phyloP scores from a whole-genome alignment of 768 basidiomycete genomes.

The Harrya chromipes region DNA sequence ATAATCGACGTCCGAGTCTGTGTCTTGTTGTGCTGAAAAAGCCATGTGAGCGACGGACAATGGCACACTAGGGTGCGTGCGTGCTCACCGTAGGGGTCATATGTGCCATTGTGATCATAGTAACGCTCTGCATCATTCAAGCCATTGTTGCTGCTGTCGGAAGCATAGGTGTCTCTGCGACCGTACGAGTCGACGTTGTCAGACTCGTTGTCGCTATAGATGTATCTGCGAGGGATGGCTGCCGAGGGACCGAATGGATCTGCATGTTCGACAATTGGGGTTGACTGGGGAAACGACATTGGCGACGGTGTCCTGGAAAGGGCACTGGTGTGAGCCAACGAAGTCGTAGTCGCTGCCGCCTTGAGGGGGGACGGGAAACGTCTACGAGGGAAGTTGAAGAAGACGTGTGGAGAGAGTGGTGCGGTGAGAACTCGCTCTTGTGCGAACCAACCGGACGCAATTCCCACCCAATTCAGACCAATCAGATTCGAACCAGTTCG shows the following conservation, averaged over 20 bases:
- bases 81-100: slow-evolving; percentile 60
- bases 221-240: slow-evolving; percentile 38
- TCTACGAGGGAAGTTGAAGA: slow-evolving; percentile 6
- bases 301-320: slow-evolving; percentile 13
- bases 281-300: slow-evolving; percentile 53
- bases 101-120: slow-evolving; percentile 63
- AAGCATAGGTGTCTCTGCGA: slow-evolving; percentile 65
- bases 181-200: slow-evolving; percentile 62
- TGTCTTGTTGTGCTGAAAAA: slow-evolving; percentile 66
- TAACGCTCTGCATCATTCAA: slow-evolving; percentile 43
- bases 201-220: slow-evolving; percentile 75
- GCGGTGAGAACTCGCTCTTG: slow-evolving; percentile 15
- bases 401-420: not conserved
- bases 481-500: slow-evolving; percentile 23
- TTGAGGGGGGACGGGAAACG: slow-evolving; percentile 2
- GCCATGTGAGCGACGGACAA: slow-evolving; percentile 7
- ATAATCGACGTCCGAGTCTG: slow-evolving; percentile 81
- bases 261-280: slow-evolving; percentile 56
- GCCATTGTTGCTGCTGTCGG: slow-evolving; percentile 65
- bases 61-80: not conserved
- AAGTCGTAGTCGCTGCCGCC: slow-evolving; percentile 15
- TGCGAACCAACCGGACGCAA: slow-evolving; percentile 16
- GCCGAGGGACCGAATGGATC: slow-evolving; percentile 60
- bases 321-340: slow-evolving; percentile 15
- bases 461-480: slow-evolving; percentile 26